Percentiles rank a stretch among this genome's conserved stretches.
Evolutionary conservation across 192 early-diverging fungal species (phyloP).

Genomic region (Coemansia sp.): DNA sequence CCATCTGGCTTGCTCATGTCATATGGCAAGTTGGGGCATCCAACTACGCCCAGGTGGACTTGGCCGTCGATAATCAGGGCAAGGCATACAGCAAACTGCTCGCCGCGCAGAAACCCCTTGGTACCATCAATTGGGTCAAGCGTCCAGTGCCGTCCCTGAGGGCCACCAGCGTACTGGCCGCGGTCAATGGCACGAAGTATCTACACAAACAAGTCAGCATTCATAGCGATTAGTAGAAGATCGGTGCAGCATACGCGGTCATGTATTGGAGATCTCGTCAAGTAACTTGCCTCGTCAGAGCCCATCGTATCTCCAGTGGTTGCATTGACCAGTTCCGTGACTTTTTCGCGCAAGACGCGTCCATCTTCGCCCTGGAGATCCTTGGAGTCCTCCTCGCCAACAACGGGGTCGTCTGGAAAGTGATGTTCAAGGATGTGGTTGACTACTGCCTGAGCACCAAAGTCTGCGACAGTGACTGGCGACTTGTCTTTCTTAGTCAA

Average conservation of each 20-base stretch:
- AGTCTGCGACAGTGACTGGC: conserved; percentile 98
- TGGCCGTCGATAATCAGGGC: conserved; percentile 87
- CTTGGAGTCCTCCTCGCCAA: conserved; percentile 94
- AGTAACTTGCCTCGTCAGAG: conserved; percentile 59
- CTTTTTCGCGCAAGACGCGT: conserved; percentile 68
- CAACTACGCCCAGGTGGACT: conserved; percentile 88
- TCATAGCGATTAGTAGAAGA: not conserved
- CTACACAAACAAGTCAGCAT: conserved; percentile 55
- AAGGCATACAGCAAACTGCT: conserved; percentile 96
- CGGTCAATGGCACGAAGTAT: conserved; percentile 87
- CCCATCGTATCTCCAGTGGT: conserved; percentile 61
- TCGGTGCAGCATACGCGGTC: not conserved
- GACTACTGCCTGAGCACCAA: conserved; percentile 93
- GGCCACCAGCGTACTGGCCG: conserved; percentile 80
- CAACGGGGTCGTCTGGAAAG: conserved; percentile 89
- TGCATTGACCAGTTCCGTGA: conserved; percentile 78
- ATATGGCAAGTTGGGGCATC: conserved; percentile 78
- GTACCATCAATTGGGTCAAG: conserved; percentile 95
- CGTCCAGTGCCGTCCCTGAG: conserved; percentile 78
- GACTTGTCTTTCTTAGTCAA: conserved; percentile 93
- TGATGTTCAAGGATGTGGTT: conserved; percentile 73
- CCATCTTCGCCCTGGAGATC: conserved; percentile 77
- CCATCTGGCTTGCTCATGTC: conserved; percentile 62
- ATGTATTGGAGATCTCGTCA: too few relatives aligned
- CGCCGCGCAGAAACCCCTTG: conserved; percentile 96